Evolutionary conservation across 2,329 filamentous ascomycete genomes (phyloP), one percentile per base, ranked within the genome.

Genomic region (Colletotrichum endophyticum): DNA sequence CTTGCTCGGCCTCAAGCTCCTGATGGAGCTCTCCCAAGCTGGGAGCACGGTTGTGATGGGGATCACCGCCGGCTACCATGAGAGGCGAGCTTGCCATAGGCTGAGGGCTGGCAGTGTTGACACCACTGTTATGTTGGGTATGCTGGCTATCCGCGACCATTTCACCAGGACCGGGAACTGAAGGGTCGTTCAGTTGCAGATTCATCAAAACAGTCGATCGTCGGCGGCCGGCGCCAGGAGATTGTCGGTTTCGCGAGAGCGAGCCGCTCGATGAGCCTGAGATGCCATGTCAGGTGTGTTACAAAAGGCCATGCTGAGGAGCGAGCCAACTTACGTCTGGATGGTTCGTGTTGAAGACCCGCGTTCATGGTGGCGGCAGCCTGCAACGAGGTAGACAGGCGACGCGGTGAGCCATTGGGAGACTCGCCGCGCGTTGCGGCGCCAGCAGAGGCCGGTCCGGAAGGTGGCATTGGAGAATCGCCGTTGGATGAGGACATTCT

Each of bases 311-410:
- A 63, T 49, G 25, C n/a, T 5, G 13, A 16, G 44, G n/a, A 13
- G 81, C 44, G 12, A 25, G n/a, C 44, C n/a, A 53, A n/a, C 88
- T 63, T 87, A 92, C 91, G 87, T 82, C 89, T 85, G 15, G 91
- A 90, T 53, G 91, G 88, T 81, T 94, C 91, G 78, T 91, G 91
- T 79, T 94, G 92, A 32, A 95, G 91, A 68, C 95, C 92, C 32
- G 94, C 94, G 83, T 96, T 96, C 84, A 96, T 91, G 59, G 94
- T 93, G 9, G 94, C 94, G 15, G 95, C 92, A 68, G 94, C 94
- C 82, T 94, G 94, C 12, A 97, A 89, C 16, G 94, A 95, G 77
- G 91, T 89, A 56, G 94, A 92, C 39, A 93, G 91, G 66, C 92
- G 92, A 79, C 93, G 89, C 49, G 92, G 91, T 61, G 92, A 92